Conservation (phyloP, 2,329 filamentous ascomycete species). For the Fusarium azukiicola region DNA sequence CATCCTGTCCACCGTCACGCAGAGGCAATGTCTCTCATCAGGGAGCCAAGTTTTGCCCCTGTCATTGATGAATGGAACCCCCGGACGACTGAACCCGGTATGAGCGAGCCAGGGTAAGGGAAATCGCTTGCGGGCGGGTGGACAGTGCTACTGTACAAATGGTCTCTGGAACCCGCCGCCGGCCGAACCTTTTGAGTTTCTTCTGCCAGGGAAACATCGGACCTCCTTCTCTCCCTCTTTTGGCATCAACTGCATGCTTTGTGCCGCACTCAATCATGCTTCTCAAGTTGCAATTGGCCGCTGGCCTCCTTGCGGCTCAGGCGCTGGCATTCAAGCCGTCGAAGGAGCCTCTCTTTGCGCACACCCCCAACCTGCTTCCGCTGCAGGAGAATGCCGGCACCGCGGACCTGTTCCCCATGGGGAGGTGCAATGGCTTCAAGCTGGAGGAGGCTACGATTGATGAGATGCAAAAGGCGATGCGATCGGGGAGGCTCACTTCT, state of each 20-base stretch:
- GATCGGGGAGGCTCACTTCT: slow-evolving; percentile 75
- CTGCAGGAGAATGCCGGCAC: slow-evolving; percentile 62
- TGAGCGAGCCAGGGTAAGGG: background rate
- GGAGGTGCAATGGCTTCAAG: slow-evolving; percentile 76
- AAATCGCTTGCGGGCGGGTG: background rate
- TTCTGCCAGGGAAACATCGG: slow-evolving; percentile 17
- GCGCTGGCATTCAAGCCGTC: slow-evolving; percentile 36
- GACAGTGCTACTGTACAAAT: background rate
- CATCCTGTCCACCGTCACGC: background rate
- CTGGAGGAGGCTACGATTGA: slow-evolving; percentile 87
- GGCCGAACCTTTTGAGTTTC: slow-evolving; percentile 10
- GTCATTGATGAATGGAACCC: slow-evolving; percentile 9
- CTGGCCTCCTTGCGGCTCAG: slow-evolving; percentile 47
- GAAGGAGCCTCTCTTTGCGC: slow-evolving; percentile 43
- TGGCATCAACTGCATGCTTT: slow-evolving; percentile 8
- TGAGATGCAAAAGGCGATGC: slow-evolving; percentile 80
- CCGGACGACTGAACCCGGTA: background rate
- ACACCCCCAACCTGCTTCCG: slow-evolving; percentile 59
- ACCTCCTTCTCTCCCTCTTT: slow-evolving; percentile 23
- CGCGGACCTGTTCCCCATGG: slow-evolving; percentile 79
- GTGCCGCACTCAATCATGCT: slow-evolving; percentile 43
- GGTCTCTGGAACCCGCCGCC: slow-evolving; percentile 12
- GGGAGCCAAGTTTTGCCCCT: background rate
- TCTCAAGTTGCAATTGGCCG: slow-evolving; percentile 46
- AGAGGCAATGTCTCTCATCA: background rate